phyloP scores from a whole-genome alignment of 305 asterid species.

The Andrographis paniculata region DNA sequence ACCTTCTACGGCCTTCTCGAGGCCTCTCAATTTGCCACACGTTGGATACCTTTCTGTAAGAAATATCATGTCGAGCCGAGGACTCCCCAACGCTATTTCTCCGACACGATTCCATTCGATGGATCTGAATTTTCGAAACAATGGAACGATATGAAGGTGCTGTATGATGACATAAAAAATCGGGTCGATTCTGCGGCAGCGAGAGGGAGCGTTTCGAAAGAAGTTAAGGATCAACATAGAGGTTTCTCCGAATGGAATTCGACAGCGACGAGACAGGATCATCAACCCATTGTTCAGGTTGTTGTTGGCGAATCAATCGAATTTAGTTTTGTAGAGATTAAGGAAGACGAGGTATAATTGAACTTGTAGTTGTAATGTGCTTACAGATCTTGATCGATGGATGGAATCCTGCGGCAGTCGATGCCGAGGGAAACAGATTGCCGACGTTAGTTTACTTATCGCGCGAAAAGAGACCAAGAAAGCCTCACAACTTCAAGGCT shows the following conservation, averaged over 20 bases:
- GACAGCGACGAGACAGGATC: slow-evolving; percentile 49
- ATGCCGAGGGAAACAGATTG: slow-evolving; percentile 39
- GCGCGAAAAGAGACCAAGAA: slow-evolving; percentile 40
- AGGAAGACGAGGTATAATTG: slow-evolving; percentile 23
- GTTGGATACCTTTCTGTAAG: slow-evolving; percentile 76
- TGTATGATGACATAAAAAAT: slow-evolving; percentile 39
- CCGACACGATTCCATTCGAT: background rate
- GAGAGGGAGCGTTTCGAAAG: slow-evolving; percentile 30
- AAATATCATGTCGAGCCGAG: slow-evolving; percentile 54
- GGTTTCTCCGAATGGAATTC: slow-evolving; percentile 48
- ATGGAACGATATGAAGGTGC: slow-evolving; percentile 15
- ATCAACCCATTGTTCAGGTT: slow-evolving; percentile 79
- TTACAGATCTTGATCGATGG: slow-evolving; percentile 54
- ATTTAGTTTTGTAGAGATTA: too few species aligned
- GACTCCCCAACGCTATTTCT: slow-evolving; percentile 52
- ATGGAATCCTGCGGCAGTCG: slow-evolving; percentile 32
- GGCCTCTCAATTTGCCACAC: slow-evolving; percentile 42
- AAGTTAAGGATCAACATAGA: slow-evolving; percentile 26
- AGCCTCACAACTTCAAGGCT: slow-evolving; percentile 52
- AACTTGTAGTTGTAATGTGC: background rate
- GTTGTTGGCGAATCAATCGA: too few species aligned
- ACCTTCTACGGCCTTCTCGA: slow-evolving; percentile 74
- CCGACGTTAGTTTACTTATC: slow-evolving; percentile 71
- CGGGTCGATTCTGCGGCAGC: slow-evolving; percentile 34
- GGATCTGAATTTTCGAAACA: background rate